Conservation (phyloP, 306 rosid species). For the Bauhinia variegata region DNA sequence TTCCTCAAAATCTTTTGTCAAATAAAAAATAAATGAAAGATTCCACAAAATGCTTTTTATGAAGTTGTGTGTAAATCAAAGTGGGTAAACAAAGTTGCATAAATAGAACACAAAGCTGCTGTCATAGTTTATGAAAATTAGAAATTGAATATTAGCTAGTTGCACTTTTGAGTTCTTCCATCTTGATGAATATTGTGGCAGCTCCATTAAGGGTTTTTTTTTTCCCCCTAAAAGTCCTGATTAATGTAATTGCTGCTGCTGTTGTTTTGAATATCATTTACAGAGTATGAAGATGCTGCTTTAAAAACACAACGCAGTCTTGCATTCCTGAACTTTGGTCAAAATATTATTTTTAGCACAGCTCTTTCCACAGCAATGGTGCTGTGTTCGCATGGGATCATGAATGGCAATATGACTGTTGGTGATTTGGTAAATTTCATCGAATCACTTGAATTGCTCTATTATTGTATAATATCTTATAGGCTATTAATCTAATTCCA, state of each 20-base stretch:
- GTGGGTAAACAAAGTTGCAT: background rate
- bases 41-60: background rate
- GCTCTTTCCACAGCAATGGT: slow-evolving; percentile 98
- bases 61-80: background rate
- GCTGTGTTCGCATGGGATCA: slow-evolving; percentile 85
- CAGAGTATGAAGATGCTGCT: slow-evolving; percentile 95
- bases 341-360: slow-evolving; percentile 86
- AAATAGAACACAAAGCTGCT: background rate
- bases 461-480: slow-evolving; percentile 21
- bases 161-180: background rate
- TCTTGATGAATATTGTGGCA: background rate
- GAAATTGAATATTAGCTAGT: background rate
- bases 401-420: slow-evolving; percentile 80
- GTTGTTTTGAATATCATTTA: slow-evolving; percentile 36
- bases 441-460: slow-evolving; percentile 16
- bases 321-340: slow-evolving; percentile 89
- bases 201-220: slow-evolving; percentile 21
- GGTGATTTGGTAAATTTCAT: slow-evolving; percentile 88
- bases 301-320: slow-evolving; percentile 91
- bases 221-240: background rate
- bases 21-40: background rate
- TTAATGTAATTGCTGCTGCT: slow-evolving; percentile 21
- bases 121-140: background rate
- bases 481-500: slow-evolving; percentile 32
- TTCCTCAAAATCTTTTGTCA: background rate